Conservation (phyloP, 768 basidiomycete genomes). For the Clavulina sp. region DNA sequence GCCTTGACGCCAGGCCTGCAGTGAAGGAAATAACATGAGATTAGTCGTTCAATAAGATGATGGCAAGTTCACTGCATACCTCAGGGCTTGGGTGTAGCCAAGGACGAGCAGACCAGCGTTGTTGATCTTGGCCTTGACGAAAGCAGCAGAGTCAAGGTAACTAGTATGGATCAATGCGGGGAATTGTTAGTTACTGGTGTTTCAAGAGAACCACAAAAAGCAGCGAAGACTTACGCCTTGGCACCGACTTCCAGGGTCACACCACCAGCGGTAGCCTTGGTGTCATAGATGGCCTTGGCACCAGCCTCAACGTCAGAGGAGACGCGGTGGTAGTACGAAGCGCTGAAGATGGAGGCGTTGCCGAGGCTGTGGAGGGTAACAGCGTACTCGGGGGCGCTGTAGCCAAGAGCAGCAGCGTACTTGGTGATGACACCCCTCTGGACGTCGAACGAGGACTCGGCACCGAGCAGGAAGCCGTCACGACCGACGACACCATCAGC, state of each 20-base stretch:
- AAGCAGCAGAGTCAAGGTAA: constrained; percentile 74
- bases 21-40: background rate
- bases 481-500: constrained; percentile 90
- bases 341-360: constrained; percentile 85
- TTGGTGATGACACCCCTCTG: constrained; percentile 81
- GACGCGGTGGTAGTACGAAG: constrained; percentile 97
- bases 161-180: constrained; percentile 19
- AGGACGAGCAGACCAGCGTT: constrained; percentile 66
- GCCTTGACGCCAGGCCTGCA: constrained; percentile 76
- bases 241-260: constrained; percentile 88
- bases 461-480: constrained; percentile 94
- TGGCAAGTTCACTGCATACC: constrained; percentile 14
- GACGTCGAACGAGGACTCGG: constrained; percentile 92
- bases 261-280: constrained; percentile 71
- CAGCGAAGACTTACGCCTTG: constrained; percentile 52
- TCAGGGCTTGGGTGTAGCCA: constrained; percentile 74
- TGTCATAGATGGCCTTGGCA: constrained; percentile 92
- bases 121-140: constrained; percentile 98
- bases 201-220: background rate
- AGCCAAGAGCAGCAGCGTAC: constrained; percentile 84
- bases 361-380: constrained; percentile 87
- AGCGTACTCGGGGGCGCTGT: constrained; percentile 91
- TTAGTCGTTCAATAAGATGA: background rate
- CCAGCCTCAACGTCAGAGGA: constrained; percentile 82
- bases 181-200: too few relatives aligned